Evolutionary conservation across 257 asterid genomes (phyloP), one percentile per base, ranked within the genome.

Genomic region (Leonotis leonurus): DNA sequence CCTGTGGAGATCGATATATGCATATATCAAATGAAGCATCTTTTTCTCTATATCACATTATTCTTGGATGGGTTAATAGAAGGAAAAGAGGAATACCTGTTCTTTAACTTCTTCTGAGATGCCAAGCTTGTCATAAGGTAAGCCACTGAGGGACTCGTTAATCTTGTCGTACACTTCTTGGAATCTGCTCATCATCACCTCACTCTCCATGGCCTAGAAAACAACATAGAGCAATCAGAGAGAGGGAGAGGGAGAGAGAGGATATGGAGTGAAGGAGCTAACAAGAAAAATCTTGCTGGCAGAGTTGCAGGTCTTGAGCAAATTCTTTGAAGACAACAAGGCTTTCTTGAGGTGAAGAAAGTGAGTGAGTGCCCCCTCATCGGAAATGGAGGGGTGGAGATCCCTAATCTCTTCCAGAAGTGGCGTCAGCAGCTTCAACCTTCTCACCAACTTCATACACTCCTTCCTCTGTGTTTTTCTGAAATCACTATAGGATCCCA

Each of bases 221-320:
- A 18, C 7, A 51, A 39, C 24, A 39, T 9, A 52, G 49, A 16
- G 18, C 8, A 17, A 22, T 13, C 35, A 32, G 62, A 60, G 43
- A 18, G n/a, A 22, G 33, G 12, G 41, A 27, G 44, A 17, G 48
- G 14, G 45, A 11, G 32, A 11, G 45, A 3, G 27, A 12, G 62
- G 32, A 21, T 36, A 30, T 8, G 10, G 21, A 40, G 3, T 0
- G 29, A 50, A 50, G 24, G 48, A 11, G 7, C 81, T 73, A 27
- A 83, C 90, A 66, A 80, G 85, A 62, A 69, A 80, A 64, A 83
- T 81, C 78, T 78, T 83, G 85, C 90, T 81, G 9, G 69, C 77
- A 18, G 70, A 69, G 71, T 67, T 74, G 40, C 90, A 83, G 20
- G 73, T 67, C 74, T 76, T 67, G 69, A 83, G 83, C 73, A 83